Percentiles rank a stretch among this genome's conserved stretches.
phyloP scores from a whole-genome alignment of 305 asterid genomes.

The Rubia tinctorum region DNA sequence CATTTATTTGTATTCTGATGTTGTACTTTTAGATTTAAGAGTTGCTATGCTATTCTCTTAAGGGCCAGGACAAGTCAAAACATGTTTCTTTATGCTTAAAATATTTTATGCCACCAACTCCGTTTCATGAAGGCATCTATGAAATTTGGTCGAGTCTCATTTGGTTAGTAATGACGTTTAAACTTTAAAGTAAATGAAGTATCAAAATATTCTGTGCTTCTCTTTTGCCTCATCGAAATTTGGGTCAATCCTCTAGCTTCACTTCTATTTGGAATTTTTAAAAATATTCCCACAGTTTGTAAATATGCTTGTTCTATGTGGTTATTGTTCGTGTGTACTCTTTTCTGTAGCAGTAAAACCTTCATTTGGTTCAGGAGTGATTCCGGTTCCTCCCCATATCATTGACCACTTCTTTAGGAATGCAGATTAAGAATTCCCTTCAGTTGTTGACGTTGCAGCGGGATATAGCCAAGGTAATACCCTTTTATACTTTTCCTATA shows the following conservation, averaged over 20 bases:
- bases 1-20: neutral
- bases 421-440: too few species aligned
- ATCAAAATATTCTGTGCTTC: neutral
- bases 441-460: too few species aligned
- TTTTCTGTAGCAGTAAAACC: slow-evolving; percentile 9
- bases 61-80: neutral
- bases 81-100: neutral
- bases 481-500: too few species aligned
- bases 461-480: too few species aligned
- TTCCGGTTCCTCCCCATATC: too few species aligned
- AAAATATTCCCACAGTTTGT: neutral
- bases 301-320: neutral
- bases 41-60: neutral
- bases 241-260: neutral
- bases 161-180: neutral
- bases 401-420: too few species aligned
- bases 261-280: neutral
- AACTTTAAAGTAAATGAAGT: neutral
- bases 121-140: slow-evolving; percentile 1
- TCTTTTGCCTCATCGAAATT: slow-evolving; percentile 3
- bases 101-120: slow-evolving; percentile 1
- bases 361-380: slow-evolving; percentile 51
- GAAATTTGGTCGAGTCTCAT: slow-evolving; percentile 8
- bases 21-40: neutral
- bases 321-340: neutral